phyloP scores from a whole-genome alignment of 2,329 filamentous ascomycete species.

The Anthostomella pinea region DNA sequence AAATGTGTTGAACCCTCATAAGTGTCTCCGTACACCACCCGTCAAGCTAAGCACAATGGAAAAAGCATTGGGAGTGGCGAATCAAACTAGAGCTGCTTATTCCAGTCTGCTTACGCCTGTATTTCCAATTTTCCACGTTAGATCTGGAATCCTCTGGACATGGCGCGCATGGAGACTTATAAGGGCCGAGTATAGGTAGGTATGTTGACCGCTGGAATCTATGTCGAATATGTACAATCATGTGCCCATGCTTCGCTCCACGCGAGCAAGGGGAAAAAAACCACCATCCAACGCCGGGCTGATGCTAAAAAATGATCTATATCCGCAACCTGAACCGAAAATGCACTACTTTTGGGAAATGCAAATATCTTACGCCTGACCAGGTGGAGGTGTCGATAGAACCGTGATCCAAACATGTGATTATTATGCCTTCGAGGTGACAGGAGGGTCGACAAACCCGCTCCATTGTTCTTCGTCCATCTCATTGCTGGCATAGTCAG shows the following conservation, averaged over 20 bases:
- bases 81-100: too few relatives aligned
- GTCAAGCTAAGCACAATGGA: too few relatives aligned
- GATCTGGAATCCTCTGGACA: too few relatives aligned
- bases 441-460: conserved; percentile 35
- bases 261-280: conserved; percentile 5
- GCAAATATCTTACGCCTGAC: conserved; percentile 5
- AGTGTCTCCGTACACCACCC: too few relatives aligned
- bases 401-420: too few relatives aligned
- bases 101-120: too few relatives aligned
- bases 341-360: too few relatives aligned
- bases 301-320: conserved; percentile 8
- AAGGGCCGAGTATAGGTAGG: not conserved
- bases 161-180: too few relatives aligned
- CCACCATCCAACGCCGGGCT: conserved; percentile 19
- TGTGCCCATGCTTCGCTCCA: conserved; percentile 2
- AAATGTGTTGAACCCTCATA: too few relatives aligned
- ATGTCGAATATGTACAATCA: conserved; percentile 9
- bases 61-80: too few relatives aligned
- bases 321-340: too few relatives aligned
- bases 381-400: not conserved
- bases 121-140: too few relatives aligned
- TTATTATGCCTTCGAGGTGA: conserved; percentile 3
- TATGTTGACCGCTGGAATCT: not conserved
- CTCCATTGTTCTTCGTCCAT: conserved; percentile 38
- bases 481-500: conserved; percentile 14